Evolutionary conservation across 768 basidiomycete genomes (phyloP), one percentile per base, ranked within the genome.

Genomic region (Agaricus sinodeliciosus): DNA sequence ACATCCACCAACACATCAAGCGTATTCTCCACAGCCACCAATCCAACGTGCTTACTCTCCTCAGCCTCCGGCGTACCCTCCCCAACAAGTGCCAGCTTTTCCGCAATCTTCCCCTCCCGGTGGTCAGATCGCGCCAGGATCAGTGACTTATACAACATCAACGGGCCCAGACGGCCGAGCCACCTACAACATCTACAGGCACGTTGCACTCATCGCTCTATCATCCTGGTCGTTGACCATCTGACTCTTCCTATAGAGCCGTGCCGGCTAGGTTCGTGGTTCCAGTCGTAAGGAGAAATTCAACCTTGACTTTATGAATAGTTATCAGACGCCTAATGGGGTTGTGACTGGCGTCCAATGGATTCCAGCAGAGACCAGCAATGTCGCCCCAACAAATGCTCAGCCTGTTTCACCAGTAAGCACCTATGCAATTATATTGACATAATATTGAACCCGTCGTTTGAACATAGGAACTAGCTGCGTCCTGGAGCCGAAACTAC

Each of bases 121-220:
- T 56, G 62, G 69, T 40, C 75, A 79, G 64, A 81, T 87, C 51
- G 69, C 73, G 34, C 76, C 85, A 31, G 87, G 86, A n/a, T 69
- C 85, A 35, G 73, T 85, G 60, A 87, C 85, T 18, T 90, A 87
- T 57, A 86, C 86, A 0, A 87, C 85, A 9, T 75, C 81, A 1
- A 76, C 71, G 0, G 74, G 74, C 2, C 70, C 78, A 35, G 82
- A 89, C 69, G 88, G 88, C 15, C 72, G 75, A 56, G 51, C 79
- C 27, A 62, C 75, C 49, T 90, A 90, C 63, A 84, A 89, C 61
- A 77, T 81, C 11, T 90, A 88, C 79, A 89, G 72, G 87, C 43
- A 31, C 34, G 44, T 48, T 37, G 22, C 26, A 31, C 25, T 57
- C 47, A 43, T 35, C 35, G 43, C 47, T 41, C 22, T 40, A 34